phyloP scores from a whole-genome alignment of 2,329 filamentous ascomycete genomes.

The Cadophora gregata region DNA sequence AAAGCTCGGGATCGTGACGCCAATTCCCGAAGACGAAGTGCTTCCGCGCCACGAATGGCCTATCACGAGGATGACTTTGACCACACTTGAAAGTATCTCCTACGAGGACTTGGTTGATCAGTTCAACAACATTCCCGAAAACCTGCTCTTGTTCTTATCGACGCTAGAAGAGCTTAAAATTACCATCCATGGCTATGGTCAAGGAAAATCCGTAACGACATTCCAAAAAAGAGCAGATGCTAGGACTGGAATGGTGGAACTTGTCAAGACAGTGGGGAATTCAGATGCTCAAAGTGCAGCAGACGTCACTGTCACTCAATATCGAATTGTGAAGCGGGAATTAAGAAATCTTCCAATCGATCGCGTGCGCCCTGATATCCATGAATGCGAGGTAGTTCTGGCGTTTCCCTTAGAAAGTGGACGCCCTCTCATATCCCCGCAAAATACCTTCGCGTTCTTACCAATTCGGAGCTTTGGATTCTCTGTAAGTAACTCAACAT shows the following conservation, averaged over 20 bases:
- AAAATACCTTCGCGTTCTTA: conserved; percentile 34
- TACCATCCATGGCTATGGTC: not conserved
- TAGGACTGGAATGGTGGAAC: not conserved
- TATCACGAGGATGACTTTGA: conserved; percentile 21
- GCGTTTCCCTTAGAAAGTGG: conserved; percentile 34
- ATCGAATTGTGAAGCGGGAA: not conserved
- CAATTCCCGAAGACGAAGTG: conserved; percentile 18
- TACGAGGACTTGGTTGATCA: conserved; percentile 13
- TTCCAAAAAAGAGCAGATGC: conserved; percentile 4
- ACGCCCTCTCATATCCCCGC: conserved; percentile 19
- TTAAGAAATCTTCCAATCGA: not conserved
- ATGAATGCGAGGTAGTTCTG: conserved; percentile 25
- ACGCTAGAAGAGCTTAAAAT: not conserved
- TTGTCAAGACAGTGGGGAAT: conserved; percentile 2
- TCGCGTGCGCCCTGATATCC: not conserved
- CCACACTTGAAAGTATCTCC: not conserved
- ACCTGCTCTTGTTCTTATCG: not conserved
- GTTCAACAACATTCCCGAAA: not conserved
- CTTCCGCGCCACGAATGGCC: conserved; percentile 3
- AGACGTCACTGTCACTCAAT: not conserved
- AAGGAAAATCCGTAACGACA: not conserved
- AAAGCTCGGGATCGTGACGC: not conserved
- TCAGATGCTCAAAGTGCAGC: not conserved
- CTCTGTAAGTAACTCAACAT: conserved; percentile 25
- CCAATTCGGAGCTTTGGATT: conserved; percentile 33